Conservation (phyloP, 2,329 filamentous ascomycete genomes). For the Fusarium duplospermum region DNA sequence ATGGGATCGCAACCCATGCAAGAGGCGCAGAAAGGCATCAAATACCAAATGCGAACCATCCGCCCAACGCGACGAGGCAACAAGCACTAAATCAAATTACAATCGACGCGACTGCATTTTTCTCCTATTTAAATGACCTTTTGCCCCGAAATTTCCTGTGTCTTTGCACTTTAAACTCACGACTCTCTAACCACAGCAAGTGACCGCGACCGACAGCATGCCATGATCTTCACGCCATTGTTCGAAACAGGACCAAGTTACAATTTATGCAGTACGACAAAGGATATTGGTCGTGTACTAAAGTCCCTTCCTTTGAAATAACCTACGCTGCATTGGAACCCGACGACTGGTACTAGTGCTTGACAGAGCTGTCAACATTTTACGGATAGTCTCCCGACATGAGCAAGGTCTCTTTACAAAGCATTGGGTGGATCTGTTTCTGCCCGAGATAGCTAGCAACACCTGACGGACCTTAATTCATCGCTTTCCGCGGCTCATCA, state of each 20-base stretch:
- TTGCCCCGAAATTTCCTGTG: constrained; percentile 5
- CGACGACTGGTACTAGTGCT: neutral
- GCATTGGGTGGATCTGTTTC: neutral
- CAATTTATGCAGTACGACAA: neutral
- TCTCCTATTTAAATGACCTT: constrained; percentile 29
- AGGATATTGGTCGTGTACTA: neutral
- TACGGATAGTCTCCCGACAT: neutral
- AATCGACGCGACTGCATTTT: constrained; percentile 8
- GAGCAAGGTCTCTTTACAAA: neutral
- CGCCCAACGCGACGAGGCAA: constrained; percentile 24
- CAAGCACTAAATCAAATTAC: constrained; percentile 23
- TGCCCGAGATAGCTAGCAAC: constrained; percentile 1
- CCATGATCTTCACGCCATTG: neutral
- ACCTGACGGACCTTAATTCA: neutral
- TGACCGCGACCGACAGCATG: neutral
- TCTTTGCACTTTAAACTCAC: neutral
- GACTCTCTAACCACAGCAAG: neutral
- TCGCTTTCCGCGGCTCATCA: constrained; percentile 7
- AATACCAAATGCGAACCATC: constrained; percentile 28
- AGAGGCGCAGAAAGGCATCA: constrained; percentile 32
- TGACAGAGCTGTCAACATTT: neutral
- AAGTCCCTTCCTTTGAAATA: neutral
- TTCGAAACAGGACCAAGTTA: neutral
- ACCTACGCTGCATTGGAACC: neutral
- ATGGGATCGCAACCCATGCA: constrained; percentile 30